A percentile compares a stretch with the other conserved stretches of the same genome.
These are phyloP conservation scores for Gymnopus androsaceus DNA, from an alignment of 1,284 basidiomycete genomes.

Conservation along the genomic window DNA sequence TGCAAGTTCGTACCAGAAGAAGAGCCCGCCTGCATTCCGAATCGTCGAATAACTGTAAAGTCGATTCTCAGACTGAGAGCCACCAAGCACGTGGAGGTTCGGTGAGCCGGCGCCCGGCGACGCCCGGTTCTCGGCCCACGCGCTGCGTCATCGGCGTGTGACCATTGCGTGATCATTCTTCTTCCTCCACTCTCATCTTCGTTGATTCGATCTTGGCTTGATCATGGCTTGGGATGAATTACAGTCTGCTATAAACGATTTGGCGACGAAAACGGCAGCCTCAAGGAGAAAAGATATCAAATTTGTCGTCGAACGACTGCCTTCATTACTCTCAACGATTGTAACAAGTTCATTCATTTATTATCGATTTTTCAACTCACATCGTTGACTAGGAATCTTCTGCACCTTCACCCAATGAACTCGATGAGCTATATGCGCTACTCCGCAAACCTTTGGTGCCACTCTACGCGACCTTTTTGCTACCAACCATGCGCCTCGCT, in stretches of 20 bases:
- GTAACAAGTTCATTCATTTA: slow-evolving; percentile 23
- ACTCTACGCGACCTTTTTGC: slow-evolving; percentile 36
- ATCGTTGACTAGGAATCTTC: slow-evolving; percentile 33
- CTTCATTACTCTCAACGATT: slow-evolving; percentile 33
- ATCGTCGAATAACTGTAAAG: slow-evolving; percentile 55
- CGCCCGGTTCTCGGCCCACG: no score
- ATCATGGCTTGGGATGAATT: slow-evolving; percentile 22
- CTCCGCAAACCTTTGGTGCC: slow-evolving; percentile 37
- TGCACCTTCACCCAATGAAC: slow-evolving; percentile 28
- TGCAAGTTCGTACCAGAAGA: no score
- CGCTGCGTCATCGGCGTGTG: no score
- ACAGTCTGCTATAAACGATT: slow-evolving; percentile 23
- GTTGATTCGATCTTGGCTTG: no score
- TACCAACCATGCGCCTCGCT: slow-evolving; percentile 34
- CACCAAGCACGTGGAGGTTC: no score
- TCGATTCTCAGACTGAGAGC: no score
- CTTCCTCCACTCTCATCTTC: no score
- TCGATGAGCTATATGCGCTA: slow-evolving; percentile 31
- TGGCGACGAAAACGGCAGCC: slow-evolving; percentile 27
- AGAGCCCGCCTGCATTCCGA: no score
- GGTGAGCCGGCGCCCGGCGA: no score
- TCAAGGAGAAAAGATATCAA: slow-evolving; percentile 21
- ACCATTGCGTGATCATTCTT: no score
- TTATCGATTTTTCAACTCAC: background rate
- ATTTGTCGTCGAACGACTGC: slow-evolving; percentile 28